Evolutionary conservation across 148 eudicot species (phyloP).

Genomic region (Mesembryanthemum crystallinum): DNA sequence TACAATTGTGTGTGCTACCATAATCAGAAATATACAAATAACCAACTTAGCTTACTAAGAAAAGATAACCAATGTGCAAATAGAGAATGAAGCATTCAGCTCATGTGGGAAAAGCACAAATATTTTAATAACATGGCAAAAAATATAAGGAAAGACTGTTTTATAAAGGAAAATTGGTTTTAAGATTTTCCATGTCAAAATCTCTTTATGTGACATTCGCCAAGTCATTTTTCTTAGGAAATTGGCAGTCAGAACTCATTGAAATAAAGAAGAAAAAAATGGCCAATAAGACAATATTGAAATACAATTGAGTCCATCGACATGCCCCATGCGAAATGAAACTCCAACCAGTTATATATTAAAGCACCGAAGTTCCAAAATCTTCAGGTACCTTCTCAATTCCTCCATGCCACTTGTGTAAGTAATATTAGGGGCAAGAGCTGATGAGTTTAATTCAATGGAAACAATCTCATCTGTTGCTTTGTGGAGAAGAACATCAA

Average conservation of each 20-base stretch:
- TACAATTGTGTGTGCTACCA: no score
- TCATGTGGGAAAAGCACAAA: no score
- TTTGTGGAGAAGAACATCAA: conserved; percentile 81
- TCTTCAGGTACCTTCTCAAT: conserved; percentile 33
- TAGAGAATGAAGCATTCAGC: no score
- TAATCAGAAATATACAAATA: no score
- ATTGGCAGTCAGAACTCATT: background rate
- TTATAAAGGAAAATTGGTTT: no score
- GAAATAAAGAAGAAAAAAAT: background rate
- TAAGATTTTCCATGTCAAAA: no score
- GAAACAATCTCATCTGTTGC: conserved; percentile 86
- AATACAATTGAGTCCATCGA: background rate
- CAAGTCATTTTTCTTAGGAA: background rate
- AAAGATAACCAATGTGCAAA: no score
- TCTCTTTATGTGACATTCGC: no score
- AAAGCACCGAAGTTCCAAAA: background rate
- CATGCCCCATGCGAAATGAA: background rate
- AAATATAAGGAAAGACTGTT: no score
- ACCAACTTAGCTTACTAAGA: no score
- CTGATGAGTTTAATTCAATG: conserved; percentile 54
- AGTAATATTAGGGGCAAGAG: conserved; percentile 45
- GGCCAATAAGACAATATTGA: no score
- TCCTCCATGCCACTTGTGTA: conserved; percentile 71
- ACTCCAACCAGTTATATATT: background rate
- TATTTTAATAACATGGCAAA: no score